Base-by-base conservation (phyloP, 768 basidiomycete genomes). In the Mrakia gelida region DNA sequence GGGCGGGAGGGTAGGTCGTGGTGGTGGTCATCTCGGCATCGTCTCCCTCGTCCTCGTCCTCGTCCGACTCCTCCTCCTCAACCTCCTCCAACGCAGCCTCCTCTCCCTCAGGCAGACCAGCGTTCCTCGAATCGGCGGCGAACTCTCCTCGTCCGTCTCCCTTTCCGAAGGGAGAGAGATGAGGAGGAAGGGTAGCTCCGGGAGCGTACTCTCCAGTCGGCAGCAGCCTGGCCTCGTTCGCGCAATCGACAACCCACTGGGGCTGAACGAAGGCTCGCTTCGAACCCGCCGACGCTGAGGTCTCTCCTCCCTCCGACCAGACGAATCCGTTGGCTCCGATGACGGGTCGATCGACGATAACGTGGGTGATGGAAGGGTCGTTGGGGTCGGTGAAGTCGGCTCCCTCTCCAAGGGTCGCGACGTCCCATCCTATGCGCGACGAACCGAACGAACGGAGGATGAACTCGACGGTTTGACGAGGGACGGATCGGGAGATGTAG, bases 201-300 rank as follows among this genome's bases (percentile, higher is more conserved):
- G 94, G 95, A 32, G 87, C 88, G 83, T 98, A 98, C 52, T 79
- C 72, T 59, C 77, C 81, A 81, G 95, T 92, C 0, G 93, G 88
- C 41, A 98, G 87, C 78, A 96, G 88, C 83, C 89, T 92, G 15
- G 91, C 90, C 11, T 90, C 88, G 83, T 99, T 99, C 83, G 97
- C 90, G 84, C 92, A 97, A 84, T 99, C 97, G 52, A 94, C 93
- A 45, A 97, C 88, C 97, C 97, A 98, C 84, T 98, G 96, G 16
- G 97, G 97, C 84, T 98, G 97, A 26, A 98, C 88, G 84, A 92
- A 93, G 82, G 92, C 94, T 82, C 94, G 88, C 83, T 89, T 89
- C 63, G 87, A 85, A 54, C 90, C 87, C 62, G 28, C 13, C 10
- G 88, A 86, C 81, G 90, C 89, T 81, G 49, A 52, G 18, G 88